phyloP scores from a whole-genome alignment of 345 rosid genomes.

The Linum usitatissimum region DNA sequence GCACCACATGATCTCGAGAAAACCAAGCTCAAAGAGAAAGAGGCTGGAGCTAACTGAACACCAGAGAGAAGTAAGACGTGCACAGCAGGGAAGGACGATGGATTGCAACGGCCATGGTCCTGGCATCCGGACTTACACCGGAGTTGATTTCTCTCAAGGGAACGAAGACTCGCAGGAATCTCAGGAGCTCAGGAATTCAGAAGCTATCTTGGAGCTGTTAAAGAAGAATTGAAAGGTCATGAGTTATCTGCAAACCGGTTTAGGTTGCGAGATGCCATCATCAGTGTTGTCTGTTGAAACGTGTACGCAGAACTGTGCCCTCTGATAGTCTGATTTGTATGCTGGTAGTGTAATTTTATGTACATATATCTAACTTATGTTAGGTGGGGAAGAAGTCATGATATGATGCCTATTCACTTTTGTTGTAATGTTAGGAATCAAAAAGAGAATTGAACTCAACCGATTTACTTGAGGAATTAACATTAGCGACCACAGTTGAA shows the following conservation, averaged over 20 bases:
- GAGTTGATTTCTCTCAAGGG: slow-evolving; percentile 40
- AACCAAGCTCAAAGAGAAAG: slow-evolving; percentile 22
- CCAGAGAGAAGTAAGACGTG: slow-evolving; percentile 45
- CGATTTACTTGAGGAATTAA: too few relatives aligned
- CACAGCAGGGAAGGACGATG: slow-evolving; percentile 39
- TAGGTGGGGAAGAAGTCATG: too few relatives aligned
- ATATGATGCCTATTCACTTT: too few relatives aligned
- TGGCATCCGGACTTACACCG: slow-evolving; percentile 36
- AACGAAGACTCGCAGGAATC: slow-evolving; percentile 37
- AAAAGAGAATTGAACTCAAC: too few relatives aligned
- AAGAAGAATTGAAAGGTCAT: slow-evolving; percentile 13
- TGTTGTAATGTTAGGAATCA: too few relatives aligned
- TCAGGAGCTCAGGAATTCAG: slow-evolving; percentile 20
- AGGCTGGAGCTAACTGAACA: slow-evolving; percentile 36
- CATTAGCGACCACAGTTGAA: too few relatives aligned
- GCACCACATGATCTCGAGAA: neutral
- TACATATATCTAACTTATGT: too few relatives aligned
- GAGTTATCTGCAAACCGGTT: too few relatives aligned
- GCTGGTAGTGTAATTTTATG: too few relatives aligned
- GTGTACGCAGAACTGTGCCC: too few relatives aligned
- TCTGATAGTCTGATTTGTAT: too few relatives aligned
- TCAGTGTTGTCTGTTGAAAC: neutral
- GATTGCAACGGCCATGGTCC: slow-evolving; percentile 41
- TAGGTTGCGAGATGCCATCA: too few relatives aligned
- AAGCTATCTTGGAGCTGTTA: slow-evolving; percentile 25